Evolutionary conservation across 2,329 filamentous ascomycete species (phyloP).

Genomic region (Cladosporium austrohemisphaericum): DNA sequence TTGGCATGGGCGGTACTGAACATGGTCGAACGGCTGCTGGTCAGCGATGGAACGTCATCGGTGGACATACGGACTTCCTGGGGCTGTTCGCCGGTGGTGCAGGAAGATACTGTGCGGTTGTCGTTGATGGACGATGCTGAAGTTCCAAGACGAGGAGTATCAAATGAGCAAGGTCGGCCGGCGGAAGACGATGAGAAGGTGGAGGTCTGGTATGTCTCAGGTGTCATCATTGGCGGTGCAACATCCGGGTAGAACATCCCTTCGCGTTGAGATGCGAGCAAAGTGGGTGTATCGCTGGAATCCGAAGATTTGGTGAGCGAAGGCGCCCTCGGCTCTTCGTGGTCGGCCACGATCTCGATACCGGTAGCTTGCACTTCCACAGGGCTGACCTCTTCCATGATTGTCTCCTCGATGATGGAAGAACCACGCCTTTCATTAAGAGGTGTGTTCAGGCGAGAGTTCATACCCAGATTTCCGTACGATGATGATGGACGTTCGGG

Average conservation of each 20-base stretch:
- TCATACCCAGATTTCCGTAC: constrained; percentile 16
- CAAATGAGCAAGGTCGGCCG: constrained; percentile 62
- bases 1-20: constrained; percentile 60
- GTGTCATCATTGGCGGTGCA: constrained; percentile 53
- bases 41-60: constrained; percentile 70
- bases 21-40: constrained; percentile 74
- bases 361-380: constrained; percentile 39
- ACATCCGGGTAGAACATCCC: constrained; percentile 12
- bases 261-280: constrained; percentile 35
- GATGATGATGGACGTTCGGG: constrained; percentile 12
- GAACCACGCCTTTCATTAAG: constrained; percentile 27
- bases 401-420: constrained; percentile 34
- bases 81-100: constrained; percentile 69
- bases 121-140: constrained; percentile 70
- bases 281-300: constrained; percentile 41
- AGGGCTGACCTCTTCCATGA: constrained; percentile 35
- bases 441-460: constrained; percentile 24
- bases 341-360: constrained; percentile 44
- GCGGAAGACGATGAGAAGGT: constrained; percentile 57
- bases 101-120: constrained; percentile 66
- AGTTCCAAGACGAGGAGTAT: constrained; percentile 69
- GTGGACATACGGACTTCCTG: constrained; percentile 68
- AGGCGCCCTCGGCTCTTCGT: constrained; percentile 47
- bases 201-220: constrained; percentile 58
- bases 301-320: constrained; percentile 50